Base-by-base conservation (phyloP, 2,329 filamentous ascomycete species). In the Diplodia intermedia region DNA sequence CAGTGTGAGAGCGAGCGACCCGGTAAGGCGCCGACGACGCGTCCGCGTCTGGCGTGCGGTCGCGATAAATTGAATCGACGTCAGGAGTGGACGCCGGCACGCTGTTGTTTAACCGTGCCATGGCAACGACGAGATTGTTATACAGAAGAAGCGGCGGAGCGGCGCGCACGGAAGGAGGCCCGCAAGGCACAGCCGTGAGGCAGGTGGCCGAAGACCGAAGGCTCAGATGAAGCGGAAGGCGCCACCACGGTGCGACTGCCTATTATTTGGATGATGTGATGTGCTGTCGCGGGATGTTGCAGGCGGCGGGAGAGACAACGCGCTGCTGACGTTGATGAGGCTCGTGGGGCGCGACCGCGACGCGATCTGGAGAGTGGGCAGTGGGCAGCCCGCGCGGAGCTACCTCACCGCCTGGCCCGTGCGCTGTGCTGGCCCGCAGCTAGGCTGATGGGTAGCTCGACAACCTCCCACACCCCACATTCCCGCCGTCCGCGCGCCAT, bases 401-500 rank as follows among this genome's bases (percentile, higher is more conserved):
- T n/a, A 8, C 40, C n/a, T 23, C n/a, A 15, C 43, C 29, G n/a
- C 47, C 43, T 38, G 43, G 57, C 26, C 57, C 9, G 43, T 62
- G 57, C 57, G 20, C 20, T 4, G 23, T 26, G 23, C 23, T 26
- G 23, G 23, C 23, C 23, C 33, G 4, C 31, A 18, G 57, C 26
- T 26, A 47, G n/a, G 61, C 50, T 14, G 50, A 50, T 43, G 20
- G 15, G n/a, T 23, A 52, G 47, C 65, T 67, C 20, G 14, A 62
- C 47, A 18, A 53, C 38, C 33, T 29, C 20, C 54, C n/a, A 12
- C 23, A 31, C 38, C 31, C 26, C 38, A 12, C 43, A 60, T 29
- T 43, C 49, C 33, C 29, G n/a, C 65, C 65, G n/a, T 26, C 54
- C 2, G 4, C n/a, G 71, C 69, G 65, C 50, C 53, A 97, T 97